Base-by-base conservation (phyloP, 2,329 filamentous ascomycete genomes). In the Fusarium fracticaudum region DNA sequence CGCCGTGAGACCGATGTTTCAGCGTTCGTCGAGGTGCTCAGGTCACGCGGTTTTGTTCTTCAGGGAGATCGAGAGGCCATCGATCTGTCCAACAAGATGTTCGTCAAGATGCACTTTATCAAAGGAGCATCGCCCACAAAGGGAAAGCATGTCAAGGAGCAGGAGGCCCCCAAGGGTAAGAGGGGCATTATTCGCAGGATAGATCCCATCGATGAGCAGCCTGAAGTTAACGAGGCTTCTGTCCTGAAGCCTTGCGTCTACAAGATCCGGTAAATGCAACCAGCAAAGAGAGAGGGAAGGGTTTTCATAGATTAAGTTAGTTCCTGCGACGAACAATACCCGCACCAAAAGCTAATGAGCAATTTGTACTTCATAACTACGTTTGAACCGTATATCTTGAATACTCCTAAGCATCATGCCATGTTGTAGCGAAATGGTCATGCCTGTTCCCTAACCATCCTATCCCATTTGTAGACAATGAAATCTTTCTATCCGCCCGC, bases 201-300 rank as follows among this genome's bases (percentile, higher is more conserved):
- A 63, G 86, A 86, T 40, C 88, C 87, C 24, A 84, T 89, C 65
- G 89, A 88, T 20, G 85, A 89, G 65, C 88, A 91, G 69, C 88
- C 89, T 71, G 90, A 91, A 74, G 87, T 87, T 10, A 91, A 92
- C 75, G 94, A 92, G 80, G 85, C 85, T 60, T 84, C 81, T 38
- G 87, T 96, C 64, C 83, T 99, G 77, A 98, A 98, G 86, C 96
- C 96, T 24, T 98, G 96, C 85, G 91, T 98, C 71, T 98, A 98
- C 84, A 98, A 98, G 86, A 89, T 95, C 76, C 90, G 96, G 78
- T 97, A 70, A 60, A 87, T 69, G 9, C 8, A 18, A 41, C 40
- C 35, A 44, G 44, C 18, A 18, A 33, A 29, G 33, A 26, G 40
- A 44, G 50, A 38, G 37, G 29, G 45, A 44, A 48, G 31, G 54